These are phyloP conservation scores for Meyerozyma sp. DNA, from an alignment of 1,139 yeast genomes.

Conservation along the genomic window DNA sequence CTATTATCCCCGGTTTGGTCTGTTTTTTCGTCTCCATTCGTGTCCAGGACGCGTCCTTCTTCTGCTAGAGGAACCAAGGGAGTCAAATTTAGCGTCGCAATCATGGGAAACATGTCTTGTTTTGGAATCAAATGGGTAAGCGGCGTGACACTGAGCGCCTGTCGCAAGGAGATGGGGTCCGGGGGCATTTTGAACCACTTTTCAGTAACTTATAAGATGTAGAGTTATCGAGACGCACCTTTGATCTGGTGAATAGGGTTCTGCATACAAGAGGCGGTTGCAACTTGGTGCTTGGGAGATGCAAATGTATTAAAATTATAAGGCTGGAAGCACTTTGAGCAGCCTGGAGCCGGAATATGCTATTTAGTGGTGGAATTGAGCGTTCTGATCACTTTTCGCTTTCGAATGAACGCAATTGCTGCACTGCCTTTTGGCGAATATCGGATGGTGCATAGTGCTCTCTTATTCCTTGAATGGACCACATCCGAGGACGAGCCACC, in stretches of 20 bases:
- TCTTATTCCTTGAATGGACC: background rate
- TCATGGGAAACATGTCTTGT: background rate
- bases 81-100: background rate
- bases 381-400: background rate
- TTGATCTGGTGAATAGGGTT: background rate
- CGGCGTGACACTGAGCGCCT: constrained; percentile 1
- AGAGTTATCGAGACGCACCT: background rate
- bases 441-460: background rate
- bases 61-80: background rate
- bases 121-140: background rate
- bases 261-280: background rate
- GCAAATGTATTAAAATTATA: too few relatives aligned
- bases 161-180: background rate
- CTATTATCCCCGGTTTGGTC: background rate
- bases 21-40: background rate
- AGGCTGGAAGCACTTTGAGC: too few relatives aligned
- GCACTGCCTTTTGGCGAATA: background rate
- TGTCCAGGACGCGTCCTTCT: background rate
- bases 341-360: background rate
- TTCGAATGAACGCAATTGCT: background rate
- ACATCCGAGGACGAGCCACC: constrained; percentile 37
- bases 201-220: background rate
- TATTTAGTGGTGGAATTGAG: background rate
- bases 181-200: too few relatives aligned
- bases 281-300: background rate